Evolutionary conservation across 2,329 filamentous ascomycete genomes (phyloP).

Genomic region (Penicillium polonicum): DNA sequence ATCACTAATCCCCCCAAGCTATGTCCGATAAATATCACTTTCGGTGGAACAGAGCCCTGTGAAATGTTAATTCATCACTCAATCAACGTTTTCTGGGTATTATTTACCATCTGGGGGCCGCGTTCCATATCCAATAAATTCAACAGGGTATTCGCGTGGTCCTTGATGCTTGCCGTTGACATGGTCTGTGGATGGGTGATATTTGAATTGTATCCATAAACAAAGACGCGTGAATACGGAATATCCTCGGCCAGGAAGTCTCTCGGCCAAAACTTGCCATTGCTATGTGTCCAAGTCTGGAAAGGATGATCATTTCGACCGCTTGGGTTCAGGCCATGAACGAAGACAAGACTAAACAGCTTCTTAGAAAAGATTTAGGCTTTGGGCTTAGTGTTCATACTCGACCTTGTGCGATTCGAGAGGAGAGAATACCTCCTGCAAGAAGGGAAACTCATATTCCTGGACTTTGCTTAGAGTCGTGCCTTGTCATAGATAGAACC

Average conservation of each 20-base stretch:
- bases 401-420: constrained; percentile 28
- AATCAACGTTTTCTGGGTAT: too few species aligned
- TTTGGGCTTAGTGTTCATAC: constrained; percentile 13
- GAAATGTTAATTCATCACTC: not conserved
- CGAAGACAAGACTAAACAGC: constrained; percentile 30
- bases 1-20: constrained; percentile 35
- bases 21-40: constrained; percentile 34
- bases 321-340: constrained; percentile 34
- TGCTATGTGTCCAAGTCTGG: constrained; percentile 34
- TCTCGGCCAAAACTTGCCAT: constrained; percentile 23
- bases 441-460: constrained; percentile 33
- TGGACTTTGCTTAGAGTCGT: constrained; percentile 2
- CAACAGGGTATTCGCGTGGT: constrained; percentile 36
- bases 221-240: constrained; percentile 31
- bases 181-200: constrained; percentile 33
- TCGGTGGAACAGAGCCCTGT: constrained; percentile 24
- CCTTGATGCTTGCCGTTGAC: constrained; percentile 36
- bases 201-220: constrained; percentile 36
- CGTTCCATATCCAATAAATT: constrained; percentile 35
- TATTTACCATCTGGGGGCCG: constrained; percentile 24
- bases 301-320: constrained; percentile 34
- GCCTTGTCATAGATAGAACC: not conserved
- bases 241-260: constrained; percentile 28
- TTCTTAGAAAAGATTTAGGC: not conserved
- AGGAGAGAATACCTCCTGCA: constrained; percentile 31